Evolutionary conservation across 2,329 filamentous ascomycete species (phyloP), one percentile per base, ranked within the genome.

Genomic region (Aspergillus terreus): DNA sequence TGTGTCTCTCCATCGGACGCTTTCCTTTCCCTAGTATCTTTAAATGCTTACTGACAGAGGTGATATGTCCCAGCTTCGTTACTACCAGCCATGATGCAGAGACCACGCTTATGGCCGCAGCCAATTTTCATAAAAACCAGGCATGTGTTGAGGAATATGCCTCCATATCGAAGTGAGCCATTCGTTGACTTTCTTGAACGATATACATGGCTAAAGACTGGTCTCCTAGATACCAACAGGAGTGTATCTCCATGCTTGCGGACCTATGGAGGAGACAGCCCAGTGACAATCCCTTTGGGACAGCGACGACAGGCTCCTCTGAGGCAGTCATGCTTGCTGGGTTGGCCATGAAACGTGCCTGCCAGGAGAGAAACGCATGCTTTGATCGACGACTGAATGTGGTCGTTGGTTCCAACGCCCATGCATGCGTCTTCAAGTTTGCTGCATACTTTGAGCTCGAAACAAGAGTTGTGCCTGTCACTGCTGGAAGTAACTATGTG

Each of bases 391-490:
- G 38, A 7, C 15, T 41, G 11, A 54, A 51, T n/a, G 45, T 51
- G 1, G 47, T 54, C 7, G 44, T 54, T n/a, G 49, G 49, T 17
- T 38, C 46, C 1, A 49, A 51, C n/a, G 49, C 49, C 5, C 52
- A 54, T 30, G 15, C 50, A 11, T 54, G 52, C 38, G 44, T 51
- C n/a, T 27, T 19, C 19, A 51, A 51, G 33, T 49, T 51, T 9
- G 52, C 52, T 11, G n/a, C 44, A 17, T 51, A 51, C 41, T 51
- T 54, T 15, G 48, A 51, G 21, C n/a, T 51, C 11, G 48, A 49
- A 19, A 19, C 46, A 21, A 15, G 50, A 42, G n/a, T 42, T 4
- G 46, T 52, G 6, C 44, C 49, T 12, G 44, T 43, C 10, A 46
- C 27, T n/a, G 9, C 23, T 15, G 9, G 17, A 21, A 46, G 44